Evolutionary conservation across 179 eudicot genomes (phyloP).

Genomic region (Amaranthus tricolor): DNA sequence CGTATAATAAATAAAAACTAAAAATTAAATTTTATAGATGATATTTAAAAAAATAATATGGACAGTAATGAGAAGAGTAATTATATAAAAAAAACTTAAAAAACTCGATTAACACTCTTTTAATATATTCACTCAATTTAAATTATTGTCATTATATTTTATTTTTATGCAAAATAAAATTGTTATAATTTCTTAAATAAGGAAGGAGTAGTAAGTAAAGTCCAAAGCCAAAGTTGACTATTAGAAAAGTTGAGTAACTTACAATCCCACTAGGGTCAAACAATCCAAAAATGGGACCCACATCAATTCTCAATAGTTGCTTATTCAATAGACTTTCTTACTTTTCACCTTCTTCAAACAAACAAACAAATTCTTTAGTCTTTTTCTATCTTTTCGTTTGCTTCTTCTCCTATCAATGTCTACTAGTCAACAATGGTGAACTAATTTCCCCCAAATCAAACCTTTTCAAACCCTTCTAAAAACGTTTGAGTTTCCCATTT

Average conservation of each 20-base stretch:
- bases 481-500: background rate
- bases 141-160: no score
- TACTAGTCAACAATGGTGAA: slow-evolving; percentile 26
- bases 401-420: background rate
- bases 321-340: background rate
- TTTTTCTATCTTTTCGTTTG: background rate
- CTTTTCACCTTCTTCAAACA: background rate
- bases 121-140: no score
- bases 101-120: no score
- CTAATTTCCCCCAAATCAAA: background rate
- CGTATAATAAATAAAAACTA: no score
- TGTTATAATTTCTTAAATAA: no score
- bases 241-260: background rate
- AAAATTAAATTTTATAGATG: no score
- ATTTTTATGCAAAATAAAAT: no score
- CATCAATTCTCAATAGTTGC: background rate
- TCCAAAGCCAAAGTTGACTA: slow-evolving; percentile 1
- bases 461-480: background rate
- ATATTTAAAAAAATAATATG: no score
- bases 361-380: background rate
- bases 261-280: slow-evolving; percentile 10
- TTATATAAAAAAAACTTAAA: no score
- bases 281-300: slow-evolving; percentile 14
- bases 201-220: no score
- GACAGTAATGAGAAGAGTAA: no score